These are phyloP conservation scores for Podaxis sp. DNA, from an alignment of 768 basidiomycete species.

Conservation along the genomic window DNA sequence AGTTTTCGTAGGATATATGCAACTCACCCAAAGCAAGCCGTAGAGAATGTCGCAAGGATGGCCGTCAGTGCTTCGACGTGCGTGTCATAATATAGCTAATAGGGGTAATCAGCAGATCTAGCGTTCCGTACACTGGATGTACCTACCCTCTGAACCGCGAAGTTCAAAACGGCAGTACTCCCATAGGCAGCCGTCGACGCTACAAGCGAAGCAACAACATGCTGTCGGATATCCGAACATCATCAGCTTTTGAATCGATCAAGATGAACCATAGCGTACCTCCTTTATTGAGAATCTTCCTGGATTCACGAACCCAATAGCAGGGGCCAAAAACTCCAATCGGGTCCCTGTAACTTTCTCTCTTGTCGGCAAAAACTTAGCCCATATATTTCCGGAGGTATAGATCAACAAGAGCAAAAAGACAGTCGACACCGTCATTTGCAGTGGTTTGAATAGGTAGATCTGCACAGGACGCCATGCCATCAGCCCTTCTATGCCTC, in stretches of 20 bases:
- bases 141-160: constrained; percentile 55
- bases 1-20: neutral
- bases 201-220: constrained; percentile 54
- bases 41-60: constrained; percentile 61
- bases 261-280: constrained; percentile 27
- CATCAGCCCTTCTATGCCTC: neutral
- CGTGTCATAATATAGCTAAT: constrained; percentile 57
- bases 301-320: constrained; percentile 52
- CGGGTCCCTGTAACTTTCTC: constrained; percentile 44
- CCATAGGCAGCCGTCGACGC: constrained; percentile 55
- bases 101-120: neutral
- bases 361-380: constrained; percentile 40
- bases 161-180: constrained; percentile 55
- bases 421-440: constrained; percentile 49
- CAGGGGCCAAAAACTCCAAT: constrained; percentile 35
- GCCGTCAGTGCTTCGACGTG: constrained; percentile 54
- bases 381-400: constrained; percentile 49
- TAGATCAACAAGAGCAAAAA: constrained; percentile 57
- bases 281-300: constrained; percentile 59
- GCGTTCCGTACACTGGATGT: neutral
- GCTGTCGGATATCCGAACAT: constrained; percentile 30
- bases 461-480: neutral
- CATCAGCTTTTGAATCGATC: neutral
- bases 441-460: constrained; percentile 43
- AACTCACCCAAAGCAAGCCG: constrained; percentile 57